phyloP scores from a whole-genome alignment of 768 basidiomycete genomes.

The Podaxis carcinomalis region DNA sequence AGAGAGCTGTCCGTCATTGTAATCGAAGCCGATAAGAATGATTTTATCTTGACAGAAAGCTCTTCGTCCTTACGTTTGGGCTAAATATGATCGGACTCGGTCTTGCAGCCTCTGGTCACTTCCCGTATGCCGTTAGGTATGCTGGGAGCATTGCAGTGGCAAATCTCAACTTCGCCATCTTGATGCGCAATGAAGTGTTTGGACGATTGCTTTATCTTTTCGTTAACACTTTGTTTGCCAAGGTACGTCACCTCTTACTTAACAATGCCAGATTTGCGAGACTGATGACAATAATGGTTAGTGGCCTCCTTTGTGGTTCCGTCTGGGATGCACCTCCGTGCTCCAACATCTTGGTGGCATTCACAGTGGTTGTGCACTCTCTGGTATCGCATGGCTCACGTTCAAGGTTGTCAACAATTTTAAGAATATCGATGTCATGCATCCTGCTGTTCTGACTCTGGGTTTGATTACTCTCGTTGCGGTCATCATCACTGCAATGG shows the following conservation, averaged over 20 bases:
- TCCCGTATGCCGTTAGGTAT: slow-evolving; percentile 56
- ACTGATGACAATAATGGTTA: slow-evolving; percentile 20
- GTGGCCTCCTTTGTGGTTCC: slow-evolving; percentile 74
- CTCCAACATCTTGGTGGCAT: slow-evolving; percentile 81
- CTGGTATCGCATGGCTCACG: slow-evolving; percentile 67
- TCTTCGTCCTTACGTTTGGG: slow-evolving; percentile 58
- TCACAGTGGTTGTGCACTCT: slow-evolving; percentile 71
- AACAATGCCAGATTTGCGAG: neutral
- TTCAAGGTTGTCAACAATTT: slow-evolving; percentile 58
- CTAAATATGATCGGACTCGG: slow-evolving; percentile 62
- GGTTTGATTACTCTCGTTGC: slow-evolving; percentile 56
- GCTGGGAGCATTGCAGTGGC: slow-evolving; percentile 67
- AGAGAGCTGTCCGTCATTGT: slow-evolving; percentile 9
- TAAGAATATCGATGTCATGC: slow-evolving; percentile 41
- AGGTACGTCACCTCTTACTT: slow-evolving; percentile 34
- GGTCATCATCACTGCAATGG: slow-evolving; percentile 54
- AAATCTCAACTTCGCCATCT: slow-evolving; percentile 66
- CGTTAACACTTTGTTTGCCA: slow-evolving; percentile 67
- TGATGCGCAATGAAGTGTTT: slow-evolving; percentile 78
- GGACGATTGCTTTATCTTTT: slow-evolving; percentile 63
- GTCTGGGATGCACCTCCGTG: slow-evolving; percentile 69
- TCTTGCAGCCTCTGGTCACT: slow-evolving; percentile 60
- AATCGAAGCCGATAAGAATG: neutral
- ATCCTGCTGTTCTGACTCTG: slow-evolving; percentile 54
- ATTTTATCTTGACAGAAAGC: slow-evolving; percentile 42